phyloP scores from a whole-genome alignment of 352 stramenopile genomes.

The Blastocystis sp. region DNA sequence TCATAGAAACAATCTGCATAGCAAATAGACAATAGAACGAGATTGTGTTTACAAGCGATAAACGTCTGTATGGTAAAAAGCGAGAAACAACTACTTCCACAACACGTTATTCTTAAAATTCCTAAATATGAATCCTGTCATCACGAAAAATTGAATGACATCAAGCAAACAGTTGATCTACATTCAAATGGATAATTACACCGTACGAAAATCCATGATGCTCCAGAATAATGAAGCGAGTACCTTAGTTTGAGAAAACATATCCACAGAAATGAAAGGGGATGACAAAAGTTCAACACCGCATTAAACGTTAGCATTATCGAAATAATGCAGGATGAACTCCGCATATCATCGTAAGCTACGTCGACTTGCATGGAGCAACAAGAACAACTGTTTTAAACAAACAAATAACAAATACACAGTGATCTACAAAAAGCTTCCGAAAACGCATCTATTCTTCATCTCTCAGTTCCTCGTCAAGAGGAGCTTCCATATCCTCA shows the following conservation, averaged over 20 bases:
- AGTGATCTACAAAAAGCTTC: slow-evolving; percentile 8
- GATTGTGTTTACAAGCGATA: background rate
- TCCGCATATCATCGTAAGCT: background rate
- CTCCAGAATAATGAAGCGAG: background rate
- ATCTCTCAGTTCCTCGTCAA: background rate
- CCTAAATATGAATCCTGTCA: slow-evolving; percentile 12
- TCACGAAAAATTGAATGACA: slow-evolving; percentile 38
- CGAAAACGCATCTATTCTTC: slow-evolving; percentile 53
- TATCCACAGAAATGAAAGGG: slow-evolving; percentile 2
- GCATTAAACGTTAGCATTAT: slow-evolving; percentile 45
- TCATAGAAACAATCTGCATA: background rate
- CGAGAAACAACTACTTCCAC: background rate
- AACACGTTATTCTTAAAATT: slow-evolving; percentile 38
- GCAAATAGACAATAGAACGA: slow-evolving; percentile 9
- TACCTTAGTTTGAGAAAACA: slow-evolving; percentile 5
- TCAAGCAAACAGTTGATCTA: slow-evolving; percentile 4
- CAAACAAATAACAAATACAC: background rate
- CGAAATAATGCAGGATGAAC: background rate
- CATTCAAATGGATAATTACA: background rate
- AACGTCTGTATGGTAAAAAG: background rate
- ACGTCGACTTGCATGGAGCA: background rate
- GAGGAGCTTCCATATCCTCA: slow-evolving; percentile 12
- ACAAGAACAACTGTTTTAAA: background rate
- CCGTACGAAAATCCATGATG: slow-evolving; percentile 29
- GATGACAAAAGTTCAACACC: background rate